These are phyloP conservation scores for Sclerotinia trifoliorum DNA, from an alignment of 2,329 filamentous ascomycete species.

Conservation along the genomic window DNA sequence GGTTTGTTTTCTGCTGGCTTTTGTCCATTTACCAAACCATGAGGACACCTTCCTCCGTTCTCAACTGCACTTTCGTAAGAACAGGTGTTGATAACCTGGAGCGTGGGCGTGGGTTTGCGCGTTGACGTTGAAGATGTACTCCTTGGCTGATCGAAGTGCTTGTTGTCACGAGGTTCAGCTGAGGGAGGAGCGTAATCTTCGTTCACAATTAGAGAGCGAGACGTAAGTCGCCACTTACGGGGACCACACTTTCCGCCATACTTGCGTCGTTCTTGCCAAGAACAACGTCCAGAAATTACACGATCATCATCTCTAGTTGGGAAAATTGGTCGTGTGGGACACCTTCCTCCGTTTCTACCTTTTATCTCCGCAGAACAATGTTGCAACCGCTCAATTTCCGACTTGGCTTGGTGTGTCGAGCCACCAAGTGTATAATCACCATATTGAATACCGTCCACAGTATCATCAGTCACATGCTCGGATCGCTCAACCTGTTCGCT, in stretches of 20 bases:
- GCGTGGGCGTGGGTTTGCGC: neutral
- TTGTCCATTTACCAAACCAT: neutral
- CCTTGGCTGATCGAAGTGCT: neutral
- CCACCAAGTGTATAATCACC: neutral
- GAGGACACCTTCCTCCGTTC: constrained; percentile 2
- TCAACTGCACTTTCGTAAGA: neutral
- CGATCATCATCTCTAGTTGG: constrained; percentile 2
- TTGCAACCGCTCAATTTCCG: neutral
- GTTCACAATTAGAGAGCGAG: neutral
- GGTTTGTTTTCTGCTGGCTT: constrained; percentile 1
- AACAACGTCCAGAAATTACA: neutral
- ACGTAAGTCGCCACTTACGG: neutral
- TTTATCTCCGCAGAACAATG: neutral
- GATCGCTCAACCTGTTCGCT: neutral
- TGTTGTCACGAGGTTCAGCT: neutral
- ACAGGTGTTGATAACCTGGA: neutral
- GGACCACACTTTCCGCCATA: neutral
- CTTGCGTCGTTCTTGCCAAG: constrained; percentile 10
- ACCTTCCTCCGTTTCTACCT: neutral
- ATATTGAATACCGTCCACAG: neutral
- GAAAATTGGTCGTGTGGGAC: neutral
- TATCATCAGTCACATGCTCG: neutral
- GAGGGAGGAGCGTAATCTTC: neutral
- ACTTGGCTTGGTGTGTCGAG: neutral
- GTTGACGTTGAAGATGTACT: neutral